phyloP scores from a whole-genome alignment of 192 early-diverging fungal species.

The Allomyces macrogynus region DNA sequence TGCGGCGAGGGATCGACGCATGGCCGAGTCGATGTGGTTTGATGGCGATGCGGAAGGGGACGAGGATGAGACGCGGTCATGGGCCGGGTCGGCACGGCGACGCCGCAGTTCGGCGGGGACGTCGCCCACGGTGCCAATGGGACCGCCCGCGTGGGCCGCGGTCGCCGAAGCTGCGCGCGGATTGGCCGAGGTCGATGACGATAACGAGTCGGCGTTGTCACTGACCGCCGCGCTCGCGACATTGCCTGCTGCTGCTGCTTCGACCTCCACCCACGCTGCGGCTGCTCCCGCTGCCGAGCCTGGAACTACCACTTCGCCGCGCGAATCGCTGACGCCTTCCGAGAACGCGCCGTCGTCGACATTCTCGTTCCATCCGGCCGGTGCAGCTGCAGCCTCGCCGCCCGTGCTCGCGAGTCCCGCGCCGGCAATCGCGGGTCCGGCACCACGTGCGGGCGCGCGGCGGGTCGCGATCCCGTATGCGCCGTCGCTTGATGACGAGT shows the following conservation, averaged over 20 bases:
- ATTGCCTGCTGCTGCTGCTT: background rate
- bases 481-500: constrained; percentile 12
- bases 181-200: too few relatives aligned
- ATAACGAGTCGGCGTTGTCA: background rate
- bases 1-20: too few relatives aligned
- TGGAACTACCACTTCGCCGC: background rate
- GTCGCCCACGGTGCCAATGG: too few relatives aligned
- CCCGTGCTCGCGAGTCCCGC: background rate
- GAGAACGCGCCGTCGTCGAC: background rate
- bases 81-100: too few relatives aligned
- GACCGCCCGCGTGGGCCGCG: too few relatives aligned
- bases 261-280: background rate
- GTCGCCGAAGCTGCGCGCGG: too few relatives aligned
- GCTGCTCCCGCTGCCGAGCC: background rate
- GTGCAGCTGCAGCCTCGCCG: background rate
- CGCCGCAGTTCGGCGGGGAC: too few relatives aligned
- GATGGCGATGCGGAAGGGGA: too few relatives aligned
- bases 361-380: background rate
- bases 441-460: background rate
- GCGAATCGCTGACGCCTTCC: background rate
- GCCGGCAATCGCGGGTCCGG: background rate
- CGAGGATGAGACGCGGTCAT: too few relatives aligned
- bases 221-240: background rate
- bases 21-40: too few relatives aligned
- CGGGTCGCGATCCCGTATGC: constrained; percentile 2